Evolutionary conservation across 441 rosid species (phyloP), one percentile per base, ranked within the genome.

Genomic region (Euphorbia schlechtendalii): DNA sequence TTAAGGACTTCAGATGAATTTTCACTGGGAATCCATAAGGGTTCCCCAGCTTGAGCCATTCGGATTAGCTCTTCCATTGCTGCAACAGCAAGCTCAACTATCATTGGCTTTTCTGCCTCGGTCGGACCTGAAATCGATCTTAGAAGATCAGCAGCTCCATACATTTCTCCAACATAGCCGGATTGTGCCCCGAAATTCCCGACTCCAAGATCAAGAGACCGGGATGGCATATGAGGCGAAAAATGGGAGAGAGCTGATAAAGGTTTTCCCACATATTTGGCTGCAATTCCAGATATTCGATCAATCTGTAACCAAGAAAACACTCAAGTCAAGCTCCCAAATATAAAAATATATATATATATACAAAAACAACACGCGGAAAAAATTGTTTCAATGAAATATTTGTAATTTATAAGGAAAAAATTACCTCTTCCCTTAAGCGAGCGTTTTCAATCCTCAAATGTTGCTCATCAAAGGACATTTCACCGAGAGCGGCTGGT

Each of bases 381-480:
- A 5, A 9, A 12, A 40, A 40, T 12, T 40, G 3, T 40, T 8
- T 40, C 14, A 40, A 12, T 40, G 45, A 40, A 40, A 40, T 40
- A 40, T 15, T 5, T 10, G 45, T 40, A 9, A 40, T 40, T 40
- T 12, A 40, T 11, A 40, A 0, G 40, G 7, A 32, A 32, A 32
- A 32, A 2, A 5, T 66, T 8, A 91, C 99, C 96, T 94, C 99
- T 77, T 94, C 99, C 34, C 87, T 82, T 61, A 94, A 74, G 49
- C 96, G 87, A 51, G 81, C 87, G 77, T 91, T 94, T 71, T 94
- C 99, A 14, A 94, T 81, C 71, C 99, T 85, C 74, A 89, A 70
- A 76, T 91, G 96, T 49, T 94, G 99, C 74, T 94, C 99, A 17
- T 94, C 99, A 57, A 91, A 91, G 5, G 99, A 91, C 96, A 94